Conservation (phyloP, 331 rosid genomes). For the Rosa hybrid region DNA sequence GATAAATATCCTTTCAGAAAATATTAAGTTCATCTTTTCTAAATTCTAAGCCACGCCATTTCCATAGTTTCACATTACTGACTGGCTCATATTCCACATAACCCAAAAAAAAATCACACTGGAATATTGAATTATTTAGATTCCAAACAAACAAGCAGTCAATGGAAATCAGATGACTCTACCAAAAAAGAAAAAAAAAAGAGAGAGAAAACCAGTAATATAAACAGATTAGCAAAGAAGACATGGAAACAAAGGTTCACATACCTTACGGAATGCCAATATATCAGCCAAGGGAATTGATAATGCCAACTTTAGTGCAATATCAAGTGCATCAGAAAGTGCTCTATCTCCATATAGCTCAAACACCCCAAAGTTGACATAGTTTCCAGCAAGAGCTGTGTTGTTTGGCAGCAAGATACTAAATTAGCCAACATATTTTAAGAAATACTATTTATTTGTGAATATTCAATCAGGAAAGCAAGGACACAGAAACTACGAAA, state of each 20-base stretch:
- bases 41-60: background rate
- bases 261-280: constrained; percentile 85
- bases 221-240: background rate
- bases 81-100: background rate
- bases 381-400: constrained; percentile 88
- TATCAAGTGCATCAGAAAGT: constrained; percentile 75
- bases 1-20: background rate
- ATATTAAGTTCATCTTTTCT: background rate
- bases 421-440: constrained; percentile 17
- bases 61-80: background rate
- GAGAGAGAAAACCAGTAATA: background rate
- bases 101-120: background rate
- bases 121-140: background rate
- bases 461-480: constrained; percentile 4
- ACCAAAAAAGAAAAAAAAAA: background rate
- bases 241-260: background rate
- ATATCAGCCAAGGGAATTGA: constrained; percentile 80
- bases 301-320: constrained; percentile 69
- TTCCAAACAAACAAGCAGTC: background rate
- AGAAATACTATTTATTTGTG: background rate
- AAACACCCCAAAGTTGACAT: constrained; percentile 91
- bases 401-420: constrained; percentile 21
- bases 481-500: background rate
- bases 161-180: background rate
- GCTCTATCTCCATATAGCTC: constrained; percentile 94